These are phyloP conservation scores for Hypsizygus marmoreus DNA, from an alignment of 768 basidiomycete genomes.

Conservation along the genomic window DNA sequence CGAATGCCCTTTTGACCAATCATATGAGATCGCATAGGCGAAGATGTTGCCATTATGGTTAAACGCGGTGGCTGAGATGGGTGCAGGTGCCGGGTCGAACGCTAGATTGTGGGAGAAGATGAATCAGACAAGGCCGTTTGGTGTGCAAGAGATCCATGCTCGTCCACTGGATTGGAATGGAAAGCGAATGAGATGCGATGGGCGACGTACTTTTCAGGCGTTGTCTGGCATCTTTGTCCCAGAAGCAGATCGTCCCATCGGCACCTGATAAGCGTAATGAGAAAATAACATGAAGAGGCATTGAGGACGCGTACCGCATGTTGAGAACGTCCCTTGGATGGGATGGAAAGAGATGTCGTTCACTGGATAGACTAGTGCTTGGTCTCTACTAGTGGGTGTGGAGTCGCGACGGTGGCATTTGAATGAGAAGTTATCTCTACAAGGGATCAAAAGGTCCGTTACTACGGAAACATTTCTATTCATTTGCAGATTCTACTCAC, in stretches of 20 bases:
- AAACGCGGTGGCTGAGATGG: constrained; percentile 80
- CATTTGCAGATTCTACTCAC: constrained; percentile 45
- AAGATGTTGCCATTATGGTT: constrained; percentile 88
- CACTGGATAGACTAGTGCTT: constrained; percentile 76
- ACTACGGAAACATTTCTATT: no score
- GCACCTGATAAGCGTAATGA: constrained; percentile 48
- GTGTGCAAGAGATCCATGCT: no score
- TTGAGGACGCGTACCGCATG: constrained; percentile 53
- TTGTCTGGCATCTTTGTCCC: constrained; percentile 93
- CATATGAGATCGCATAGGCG: constrained; percentile 90
- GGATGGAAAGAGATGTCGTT: constrained; percentile 89
- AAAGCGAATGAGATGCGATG: no score
- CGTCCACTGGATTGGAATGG: neutral
- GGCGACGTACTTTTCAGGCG: constrained; percentile 87
- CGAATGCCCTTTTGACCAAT: constrained; percentile 91
- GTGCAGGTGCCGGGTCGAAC: constrained; percentile 73
- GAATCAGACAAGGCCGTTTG: neutral
- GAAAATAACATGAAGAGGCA: constrained; percentile 14
- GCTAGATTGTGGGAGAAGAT: constrained; percentile 36
- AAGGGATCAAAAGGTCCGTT: neutral
- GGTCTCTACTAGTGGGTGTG: constrained; percentile 58
- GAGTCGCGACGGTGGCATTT: constrained; percentile 74
- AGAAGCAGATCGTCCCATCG: constrained; percentile 89
- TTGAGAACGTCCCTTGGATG: constrained; percentile 82
- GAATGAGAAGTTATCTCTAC: constrained; percentile 83